A percentile compares a stretch with the other conserved stretches of the same genome.
These are phyloP conservation scores for Diaporthe destruens DNA, from an alignment of 2,329 filamentous ascomycete species.

Conservation along the genomic window DNA sequence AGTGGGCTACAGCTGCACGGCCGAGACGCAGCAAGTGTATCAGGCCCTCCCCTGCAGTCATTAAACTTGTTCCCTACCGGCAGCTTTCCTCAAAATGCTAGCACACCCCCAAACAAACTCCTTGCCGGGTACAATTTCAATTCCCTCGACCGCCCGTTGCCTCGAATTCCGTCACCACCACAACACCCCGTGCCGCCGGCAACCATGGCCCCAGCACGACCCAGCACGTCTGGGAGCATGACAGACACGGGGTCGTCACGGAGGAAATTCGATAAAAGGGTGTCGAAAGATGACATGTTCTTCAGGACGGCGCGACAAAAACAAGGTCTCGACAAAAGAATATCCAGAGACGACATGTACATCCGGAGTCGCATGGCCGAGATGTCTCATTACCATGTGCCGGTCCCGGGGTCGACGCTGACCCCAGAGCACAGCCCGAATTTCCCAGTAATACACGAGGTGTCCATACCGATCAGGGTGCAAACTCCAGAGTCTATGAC, in stretches of 20 bases:
- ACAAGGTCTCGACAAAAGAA: constrained; percentile 52
- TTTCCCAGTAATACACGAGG: constrained; percentile 49
- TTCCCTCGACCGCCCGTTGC: constrained; percentile 50
- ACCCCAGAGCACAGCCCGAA: constrained; percentile 59
- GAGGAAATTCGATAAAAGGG: constrained; percentile 55
- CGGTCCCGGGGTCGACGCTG: constrained; percentile 56
- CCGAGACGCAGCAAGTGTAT: constrained; percentile 49
- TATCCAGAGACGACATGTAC: constrained; percentile 59
- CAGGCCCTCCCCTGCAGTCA: constrained; percentile 52
- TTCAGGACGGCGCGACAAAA: constrained; percentile 46
- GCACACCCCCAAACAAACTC: constrained; percentile 47
- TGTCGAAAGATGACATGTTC: constrained; percentile 60
- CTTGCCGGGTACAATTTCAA: constrained; percentile 48
- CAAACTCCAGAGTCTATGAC: constrained; percentile 58
- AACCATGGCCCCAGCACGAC: constrained; percentile 52
- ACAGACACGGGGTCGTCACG: constrained; percentile 22
- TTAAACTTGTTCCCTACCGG: constrained; percentile 47
- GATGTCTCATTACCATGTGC: constrained; percentile 54
- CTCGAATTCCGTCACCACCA: constrained; percentile 41
- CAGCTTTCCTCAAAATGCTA: constrained; percentile 49
- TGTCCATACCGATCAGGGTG: constrained; percentile 54
- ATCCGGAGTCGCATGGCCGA: constrained; percentile 49
- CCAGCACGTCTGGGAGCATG: constrained; percentile 52
- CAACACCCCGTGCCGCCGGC: constrained; percentile 42
- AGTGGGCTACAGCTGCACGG: constrained; percentile 46